These are phyloP conservation scores for Jatropha multifida DNA, from an alignment of 441 rosid species.

Conservation along the genomic window DNA sequence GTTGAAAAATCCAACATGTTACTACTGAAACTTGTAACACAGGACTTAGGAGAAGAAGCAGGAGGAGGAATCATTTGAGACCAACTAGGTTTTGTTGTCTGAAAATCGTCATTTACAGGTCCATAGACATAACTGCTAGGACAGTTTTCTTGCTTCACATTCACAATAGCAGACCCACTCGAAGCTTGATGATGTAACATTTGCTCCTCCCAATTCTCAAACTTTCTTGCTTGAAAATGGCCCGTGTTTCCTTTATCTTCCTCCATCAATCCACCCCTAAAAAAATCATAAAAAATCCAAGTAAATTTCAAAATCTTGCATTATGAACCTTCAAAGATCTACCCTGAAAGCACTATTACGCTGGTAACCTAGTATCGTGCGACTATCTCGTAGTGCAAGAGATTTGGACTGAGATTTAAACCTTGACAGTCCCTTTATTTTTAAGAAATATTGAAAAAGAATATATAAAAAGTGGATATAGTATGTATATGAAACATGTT, in stretches of 20 bases:
- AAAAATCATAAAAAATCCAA: constrained; percentile 10
- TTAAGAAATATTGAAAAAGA: not conserved
- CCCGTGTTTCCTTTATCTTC: constrained; percentile 51
- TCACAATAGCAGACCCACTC: constrained; percentile 29
- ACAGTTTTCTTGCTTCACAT: constrained; percentile 78
- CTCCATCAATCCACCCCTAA: constrained; percentile 78
- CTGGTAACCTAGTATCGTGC: not conserved
- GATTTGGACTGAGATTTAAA: too few species aligned
- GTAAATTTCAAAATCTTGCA: not conserved
- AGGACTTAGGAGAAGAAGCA: constrained; percentile 71
- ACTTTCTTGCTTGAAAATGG: constrained; percentile 57
- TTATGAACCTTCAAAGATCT: constrained; percentile 5
- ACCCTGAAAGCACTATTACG: not conserved
- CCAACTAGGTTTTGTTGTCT: constrained; percentile 30
- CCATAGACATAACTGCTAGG: constrained; percentile 45
- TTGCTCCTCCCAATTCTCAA: constrained; percentile 82
- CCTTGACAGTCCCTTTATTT: not conserved
- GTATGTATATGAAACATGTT: too few species aligned
- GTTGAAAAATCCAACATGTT: constrained; percentile 80
- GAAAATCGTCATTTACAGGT: constrained; percentile 44
- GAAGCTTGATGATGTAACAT: constrained; percentile 47
- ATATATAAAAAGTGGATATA: not conserved
- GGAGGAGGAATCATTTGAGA: constrained; percentile 50
- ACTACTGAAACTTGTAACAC: constrained; percentile 65
- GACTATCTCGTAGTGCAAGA: not conserved